Conservation (phyloP, 2,329 filamentous ascomycete genomes). For the Epichloe typhina region DNA sequence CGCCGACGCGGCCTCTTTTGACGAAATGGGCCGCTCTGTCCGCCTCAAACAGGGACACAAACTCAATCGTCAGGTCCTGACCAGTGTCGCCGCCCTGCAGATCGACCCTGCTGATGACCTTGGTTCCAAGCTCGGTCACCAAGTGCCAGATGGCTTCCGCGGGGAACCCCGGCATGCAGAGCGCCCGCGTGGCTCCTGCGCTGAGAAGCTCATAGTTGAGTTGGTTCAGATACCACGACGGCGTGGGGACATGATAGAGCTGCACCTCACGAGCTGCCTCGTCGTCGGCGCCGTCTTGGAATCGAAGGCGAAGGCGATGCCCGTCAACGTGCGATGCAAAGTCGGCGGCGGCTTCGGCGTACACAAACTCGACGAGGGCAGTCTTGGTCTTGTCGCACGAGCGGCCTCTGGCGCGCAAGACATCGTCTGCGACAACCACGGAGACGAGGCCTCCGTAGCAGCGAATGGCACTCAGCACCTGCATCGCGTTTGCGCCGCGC, state of each 20-base stretch:
- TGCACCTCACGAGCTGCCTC: background rate
- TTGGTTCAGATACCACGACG: background rate
- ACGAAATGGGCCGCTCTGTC: background rate
- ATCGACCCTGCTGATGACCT: conserved; percentile 4
- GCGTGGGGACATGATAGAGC: conserved; percentile 6
- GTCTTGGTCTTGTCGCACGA: conserved; percentile 1
- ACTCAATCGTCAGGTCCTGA: conserved; percentile 9
- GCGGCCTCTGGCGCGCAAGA: background rate
- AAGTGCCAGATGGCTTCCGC: conserved; percentile 10
- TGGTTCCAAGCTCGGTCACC: conserved; percentile 5
- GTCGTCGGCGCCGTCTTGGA: background rate
- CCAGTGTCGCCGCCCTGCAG: background rate
- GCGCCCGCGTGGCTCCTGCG: conserved; percentile 1
- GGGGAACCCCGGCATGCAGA: conserved; percentile 11
- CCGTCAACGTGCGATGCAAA: background rate
- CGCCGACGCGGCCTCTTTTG: background rate
- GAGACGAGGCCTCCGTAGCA: conserved; percentile 7
- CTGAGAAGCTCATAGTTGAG: background rate
- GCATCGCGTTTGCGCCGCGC: background rate
- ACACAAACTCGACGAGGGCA: conserved; percentile 12
- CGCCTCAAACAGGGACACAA: conserved; percentile 9
- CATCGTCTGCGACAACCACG: conserved; percentile 3
- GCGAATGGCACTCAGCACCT: conserved; percentile 11
- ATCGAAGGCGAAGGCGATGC: background rate
- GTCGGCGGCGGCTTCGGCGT: background rate